phyloP scores from a whole-genome alignment of 257 asterid species.

The Nicotiana noctiflora region DNA sequence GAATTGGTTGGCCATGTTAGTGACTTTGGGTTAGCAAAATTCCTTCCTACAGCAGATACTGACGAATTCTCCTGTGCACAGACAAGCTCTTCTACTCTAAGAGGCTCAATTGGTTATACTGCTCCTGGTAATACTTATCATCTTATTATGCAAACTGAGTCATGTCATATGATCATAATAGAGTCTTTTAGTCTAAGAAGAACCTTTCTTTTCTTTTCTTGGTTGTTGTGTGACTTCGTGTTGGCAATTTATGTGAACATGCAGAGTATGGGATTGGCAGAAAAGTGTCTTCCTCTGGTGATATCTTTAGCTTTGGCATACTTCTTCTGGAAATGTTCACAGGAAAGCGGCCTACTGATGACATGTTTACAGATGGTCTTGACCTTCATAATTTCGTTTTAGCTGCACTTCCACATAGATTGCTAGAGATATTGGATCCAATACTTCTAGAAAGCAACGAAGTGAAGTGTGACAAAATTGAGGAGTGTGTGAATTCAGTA shows the following conservation, averaged over 20 bases:
- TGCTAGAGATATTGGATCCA: conserved; percentile 2
- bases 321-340: conserved; percentile 14
- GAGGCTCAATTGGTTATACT: conserved; percentile 4
- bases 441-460: neutral
- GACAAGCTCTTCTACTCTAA: neutral
- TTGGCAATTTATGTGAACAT: neutral
- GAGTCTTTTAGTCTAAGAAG: neutral
- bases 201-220: neutral
- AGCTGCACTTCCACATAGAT: neutral
- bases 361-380: conserved; percentile 6
- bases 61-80: neutral
- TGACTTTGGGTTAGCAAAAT: conserved; percentile 22
- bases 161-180: neutral
- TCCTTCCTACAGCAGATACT: neutral
- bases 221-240: no score
- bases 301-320: conserved; percentile 14
- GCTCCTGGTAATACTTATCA: conserved; percentile 3
- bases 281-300: neutral
- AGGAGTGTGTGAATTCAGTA: neutral
- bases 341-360: conserved; percentile 8
- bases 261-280: conserved; percentile 16
- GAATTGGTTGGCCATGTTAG: conserved; percentile 14
- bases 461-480: neutral
- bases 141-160: neutral
- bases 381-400: neutral